Base-by-base conservation (phyloP, 495 filamentous ascomycete species). In the Astrothelium macrocarpum region DNA sequence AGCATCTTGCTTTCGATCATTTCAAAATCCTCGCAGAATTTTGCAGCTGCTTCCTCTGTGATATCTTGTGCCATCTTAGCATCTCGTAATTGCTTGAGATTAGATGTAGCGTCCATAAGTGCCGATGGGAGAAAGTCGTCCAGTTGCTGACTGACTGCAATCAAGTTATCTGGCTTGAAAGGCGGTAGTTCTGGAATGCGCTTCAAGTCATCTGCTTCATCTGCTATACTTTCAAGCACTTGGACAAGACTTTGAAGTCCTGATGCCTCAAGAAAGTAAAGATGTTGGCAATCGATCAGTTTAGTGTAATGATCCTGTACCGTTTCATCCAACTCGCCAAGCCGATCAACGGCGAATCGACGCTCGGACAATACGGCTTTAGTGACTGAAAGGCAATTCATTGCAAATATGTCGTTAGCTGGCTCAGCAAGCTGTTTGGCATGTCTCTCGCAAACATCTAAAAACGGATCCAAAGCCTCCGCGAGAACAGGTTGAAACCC, bases 121-220 rank as follows among this genome's bases (percentile, higher is more conserved):
- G 93, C 94, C 10, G 90, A 93, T 0, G 92, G 91, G 25, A 98
- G 80, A 75, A 96, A 97, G 66, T 89, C 86, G 73, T 98, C 95
- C 2, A 98, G 83, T 29, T 82, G 81, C 69, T 95, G 89, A 70
- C 87, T 87, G 7, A 86, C 85, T 39, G 77, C 72, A 14, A 80
- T 75, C 26, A 97, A 80, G 2, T 82, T 74, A 14, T 82, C 77
- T 0, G 85, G 82, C 62, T 89, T 84, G 71, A 92, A 85, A 23
- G 82, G 75, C 0, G 80, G 75, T 14, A 88, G 78, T 12, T 67
- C 74, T 20, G 79, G 76, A n/a, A 89, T 81, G 7, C 79, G 74
- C 25, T 77, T 73, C 5, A 85, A 71, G 49, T 80, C 69, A 14
- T 79, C 59, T 46, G 73, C 32, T 64, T 74, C 43, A 46, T 80